A percentile compares a stretch with the other conserved stretches of the same genome.
Evolutionary conservation across 73 alveolate species (phyloP).

Genomic region (Blepharisma stoltei): DNA sequence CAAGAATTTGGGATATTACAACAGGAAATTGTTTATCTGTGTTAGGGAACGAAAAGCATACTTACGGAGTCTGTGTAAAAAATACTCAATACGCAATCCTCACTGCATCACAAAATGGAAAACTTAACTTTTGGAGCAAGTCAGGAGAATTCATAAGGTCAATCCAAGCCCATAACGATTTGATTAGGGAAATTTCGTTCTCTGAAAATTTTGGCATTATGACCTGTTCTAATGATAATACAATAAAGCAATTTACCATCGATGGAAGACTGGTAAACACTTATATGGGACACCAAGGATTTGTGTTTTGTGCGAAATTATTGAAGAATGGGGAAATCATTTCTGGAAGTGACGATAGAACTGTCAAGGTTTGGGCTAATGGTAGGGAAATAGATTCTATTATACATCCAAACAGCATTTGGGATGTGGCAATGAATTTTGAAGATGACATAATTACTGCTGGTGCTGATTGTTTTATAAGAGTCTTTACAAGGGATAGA

Average conservation of each 20-base stretch:
- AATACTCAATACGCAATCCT: conserved; percentile 75
- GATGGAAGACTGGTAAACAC: conserved; percentile 73
- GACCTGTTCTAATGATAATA: conserved; percentile 94
- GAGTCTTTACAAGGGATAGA: conserved; percentile 84
- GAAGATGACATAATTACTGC: conserved; percentile 91
- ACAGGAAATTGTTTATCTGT: conserved; percentile 61
- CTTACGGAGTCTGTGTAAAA: conserved; percentile 94
- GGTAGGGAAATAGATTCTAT: conserved; percentile 76
- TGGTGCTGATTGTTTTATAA: conserved; percentile 85
- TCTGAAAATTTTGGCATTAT: conserved; percentile 81
- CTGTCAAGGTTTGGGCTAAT: conserved; percentile 91
- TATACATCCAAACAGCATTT: conserved; percentile 89
- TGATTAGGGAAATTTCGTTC: conserved; percentile 80
- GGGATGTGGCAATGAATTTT: conserved; percentile 83
- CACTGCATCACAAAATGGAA: conserved; percentile 94
- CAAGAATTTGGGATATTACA: conserved; percentile 91
- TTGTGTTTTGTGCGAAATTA: conserved; percentile 77
- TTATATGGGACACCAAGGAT: conserved; percentile 89
- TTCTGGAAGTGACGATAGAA: conserved; percentile 94
- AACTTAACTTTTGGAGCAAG: conserved; percentile 75
- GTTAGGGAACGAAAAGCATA: conserved; percentile 80
- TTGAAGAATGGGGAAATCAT: conserved; percentile 56
- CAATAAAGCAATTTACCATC: conserved; percentile 86
- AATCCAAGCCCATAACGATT: conserved; percentile 90
- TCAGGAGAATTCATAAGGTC: conserved; percentile 62